Conservation (phyloP, 768 basidiomycete species). For the Exidia glandulosa region DNA sequence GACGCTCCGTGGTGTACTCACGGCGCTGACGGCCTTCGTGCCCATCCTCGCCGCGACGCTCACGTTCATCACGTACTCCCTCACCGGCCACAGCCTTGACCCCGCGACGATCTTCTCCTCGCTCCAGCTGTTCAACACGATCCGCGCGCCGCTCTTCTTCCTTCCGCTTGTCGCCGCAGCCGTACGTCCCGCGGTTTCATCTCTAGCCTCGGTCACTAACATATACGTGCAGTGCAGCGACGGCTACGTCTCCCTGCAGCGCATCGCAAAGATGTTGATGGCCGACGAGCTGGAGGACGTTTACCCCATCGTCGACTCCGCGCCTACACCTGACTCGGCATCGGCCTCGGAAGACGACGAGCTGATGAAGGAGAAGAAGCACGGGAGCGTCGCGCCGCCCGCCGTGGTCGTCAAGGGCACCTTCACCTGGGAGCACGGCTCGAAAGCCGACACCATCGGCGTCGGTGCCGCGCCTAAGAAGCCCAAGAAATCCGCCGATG, state of each 20-base stretch:
- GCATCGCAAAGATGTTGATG: conserved; percentile 37
- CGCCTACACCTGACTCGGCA: background rate
- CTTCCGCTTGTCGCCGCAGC: conserved; percentile 43
- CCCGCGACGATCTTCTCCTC: conserved; percentile 45
- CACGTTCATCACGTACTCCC: conserved; percentile 49
- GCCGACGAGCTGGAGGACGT: conserved; percentile 45
- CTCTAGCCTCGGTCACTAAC: too few species aligned
- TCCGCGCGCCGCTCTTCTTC: conserved; percentile 43
- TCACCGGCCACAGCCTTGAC: conserved; percentile 44
- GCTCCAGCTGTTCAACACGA: conserved; percentile 50
- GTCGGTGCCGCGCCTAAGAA: background rate
- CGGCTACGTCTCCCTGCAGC: conserved; percentile 36
- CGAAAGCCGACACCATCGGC: conserved; percentile 4
- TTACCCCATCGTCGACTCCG: conserved; percentile 23
- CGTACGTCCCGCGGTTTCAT: too few species aligned
- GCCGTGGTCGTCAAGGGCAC: conserved; percentile 40
- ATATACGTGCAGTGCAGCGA: conserved; percentile 26
- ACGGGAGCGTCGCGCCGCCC: conserved; percentile 8
- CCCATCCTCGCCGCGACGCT: conserved; percentile 41
- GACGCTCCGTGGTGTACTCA: conserved; percentile 18
- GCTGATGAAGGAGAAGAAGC: conserved; percentile 1
- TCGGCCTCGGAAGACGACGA: background rate
- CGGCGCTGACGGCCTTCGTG: conserved; percentile 37
- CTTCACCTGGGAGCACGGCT: conserved; percentile 39
- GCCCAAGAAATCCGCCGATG: background rate